phyloP scores from a whole-genome alignment of 192 early-diverging fungal species.

The Chytriomyces confervae region DNA sequence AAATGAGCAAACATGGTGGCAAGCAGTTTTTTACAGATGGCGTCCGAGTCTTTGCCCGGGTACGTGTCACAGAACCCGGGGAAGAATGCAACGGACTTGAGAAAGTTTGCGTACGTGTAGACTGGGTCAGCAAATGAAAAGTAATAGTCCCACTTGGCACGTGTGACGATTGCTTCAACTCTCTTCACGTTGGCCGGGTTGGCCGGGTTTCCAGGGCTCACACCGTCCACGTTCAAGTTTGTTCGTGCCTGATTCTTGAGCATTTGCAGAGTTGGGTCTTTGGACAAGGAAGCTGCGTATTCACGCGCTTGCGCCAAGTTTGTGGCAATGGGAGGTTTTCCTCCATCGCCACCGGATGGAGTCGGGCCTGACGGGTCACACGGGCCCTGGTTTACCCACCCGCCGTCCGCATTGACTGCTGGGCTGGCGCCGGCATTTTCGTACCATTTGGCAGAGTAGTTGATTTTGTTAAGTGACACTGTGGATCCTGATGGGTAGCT shows the following conservation, averaged over 20 bases:
- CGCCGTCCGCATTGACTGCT: conserved; percentile 1
- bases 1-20: conserved; percentile 36
- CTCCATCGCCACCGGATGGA: background rate
- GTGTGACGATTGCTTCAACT: conserved; percentile 17
- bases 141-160: conserved; percentile 19
- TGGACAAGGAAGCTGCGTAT: background rate
- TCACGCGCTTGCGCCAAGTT: conserved; percentile 9
- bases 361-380: conserved; percentile 4
- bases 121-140: conserved; percentile 21
- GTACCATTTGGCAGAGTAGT: conserved; percentile 24
- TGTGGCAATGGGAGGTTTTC: background rate
- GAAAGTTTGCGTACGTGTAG: conserved; percentile 30
- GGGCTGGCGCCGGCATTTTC: conserved; percentile 8
- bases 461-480: conserved; percentile 1
- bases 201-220: background rate
- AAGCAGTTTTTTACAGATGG: conserved; percentile 8
- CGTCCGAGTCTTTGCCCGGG: conserved; percentile 20
- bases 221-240: conserved; percentile 1
- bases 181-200: conserved; percentile 31
- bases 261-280: background rate
- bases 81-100: conserved; percentile 25
- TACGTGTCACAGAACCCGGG: conserved; percentile 28
- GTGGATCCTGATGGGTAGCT: background rate
- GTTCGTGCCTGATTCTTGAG: background rate
- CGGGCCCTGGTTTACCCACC: conserved; percentile 14